phyloP scores from a whole-genome alignment of 1,284 basidiomycete species.

The Moesziomyces sp. region DNA sequence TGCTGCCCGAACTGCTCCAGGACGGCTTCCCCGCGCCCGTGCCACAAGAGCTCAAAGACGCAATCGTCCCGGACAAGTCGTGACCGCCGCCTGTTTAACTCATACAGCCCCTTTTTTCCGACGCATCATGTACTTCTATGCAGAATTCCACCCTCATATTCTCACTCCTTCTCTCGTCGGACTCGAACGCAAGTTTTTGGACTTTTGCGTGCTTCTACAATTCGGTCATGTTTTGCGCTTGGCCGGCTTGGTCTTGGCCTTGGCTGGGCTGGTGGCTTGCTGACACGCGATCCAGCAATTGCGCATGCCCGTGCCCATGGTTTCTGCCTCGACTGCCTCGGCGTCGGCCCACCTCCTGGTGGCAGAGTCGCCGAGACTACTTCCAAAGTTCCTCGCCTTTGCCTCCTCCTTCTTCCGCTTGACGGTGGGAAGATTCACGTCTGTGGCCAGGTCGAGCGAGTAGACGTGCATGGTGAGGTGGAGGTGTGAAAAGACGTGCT shows the following conservation, averaged over 20 bases:
- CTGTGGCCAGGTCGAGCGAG: conserved; percentile 2
- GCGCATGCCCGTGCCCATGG: conserved; percentile 57
- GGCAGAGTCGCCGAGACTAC: conserved; percentile 14
- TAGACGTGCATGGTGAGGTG: conserved; percentile 85
- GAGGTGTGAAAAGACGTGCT: conserved; percentile 90
- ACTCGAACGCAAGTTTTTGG: too few species aligned
- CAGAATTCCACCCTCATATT: conserved; percentile 6
- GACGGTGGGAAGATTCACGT: background rate
- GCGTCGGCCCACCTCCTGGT: conserved; percentile 35
- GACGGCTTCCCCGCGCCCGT: conserved; percentile 34
- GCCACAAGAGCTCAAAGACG: conserved; percentile 29
- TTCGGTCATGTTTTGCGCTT: conserved; percentile 1
- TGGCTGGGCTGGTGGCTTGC: background rate
- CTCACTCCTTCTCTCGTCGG: too few species aligned
- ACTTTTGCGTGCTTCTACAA: too few species aligned
- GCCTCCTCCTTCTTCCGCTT: background rate
- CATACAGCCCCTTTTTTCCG: too few species aligned
- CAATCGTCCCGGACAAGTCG: conserved; percentile 1
- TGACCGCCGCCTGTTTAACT: too few species aligned
- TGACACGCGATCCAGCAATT: conserved; percentile 44
- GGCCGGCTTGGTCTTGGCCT: background rate
- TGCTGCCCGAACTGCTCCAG: conserved; percentile 31
- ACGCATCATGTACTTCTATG: conserved; percentile 35
- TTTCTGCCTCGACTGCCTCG: conserved; percentile 44
- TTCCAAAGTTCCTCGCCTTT: conserved; percentile 42